Base-by-base conservation (phyloP, 2,329 filamentous ascomycete species). In the Neocucurbitaria cava region DNA sequence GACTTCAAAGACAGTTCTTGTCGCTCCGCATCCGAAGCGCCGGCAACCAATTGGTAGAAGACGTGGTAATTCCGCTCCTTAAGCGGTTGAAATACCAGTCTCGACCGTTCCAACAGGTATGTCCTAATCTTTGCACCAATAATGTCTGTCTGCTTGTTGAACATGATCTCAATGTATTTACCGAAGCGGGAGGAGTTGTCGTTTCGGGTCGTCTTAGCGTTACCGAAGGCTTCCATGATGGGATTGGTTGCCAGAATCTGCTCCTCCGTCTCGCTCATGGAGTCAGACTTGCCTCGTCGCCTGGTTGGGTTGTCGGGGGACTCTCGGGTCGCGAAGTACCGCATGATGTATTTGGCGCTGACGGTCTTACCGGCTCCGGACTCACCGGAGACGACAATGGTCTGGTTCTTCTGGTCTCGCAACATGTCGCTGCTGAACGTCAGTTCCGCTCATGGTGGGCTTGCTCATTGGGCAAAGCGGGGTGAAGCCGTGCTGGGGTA, bases 141-240 rank as follows among this genome's bases (percentile, higher is more conserved):
- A 69, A 99, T 99, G 75, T 96, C 95, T 59, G 92, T 96, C 70
- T 89, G 86, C 60, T 91, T 87, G 79, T 98, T 93, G 77, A 99
- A 99, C 92, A 98, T 94, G 75, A 99, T 99, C 81, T 99, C 95
- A 69, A 99, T 98, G 77, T 99, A 99, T 83, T 99, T 99, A 76
- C 95, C 95, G 78, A 99, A 99, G 71, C 95, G 87, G 38, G 95
- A 99, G 40, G 95, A 99, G 80, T 99, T 99, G 80, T 99, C 95
- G 80, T 99, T 99, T 76, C 95, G 86, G 10, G 95, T 99, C n/a
- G 95, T 99, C 81, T 99, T 99, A 49, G 95, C 95, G 81, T 99
- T 99, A 76, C 95, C 95, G 73, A 99, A 99, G 30, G 95, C 94
- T 85, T 99, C 95, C 95, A 99, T 99, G 75, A 99, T 96, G 35